Base-by-base conservation (phyloP, 768 basidiomycete species). In the Podaxis sp. region DNA sequence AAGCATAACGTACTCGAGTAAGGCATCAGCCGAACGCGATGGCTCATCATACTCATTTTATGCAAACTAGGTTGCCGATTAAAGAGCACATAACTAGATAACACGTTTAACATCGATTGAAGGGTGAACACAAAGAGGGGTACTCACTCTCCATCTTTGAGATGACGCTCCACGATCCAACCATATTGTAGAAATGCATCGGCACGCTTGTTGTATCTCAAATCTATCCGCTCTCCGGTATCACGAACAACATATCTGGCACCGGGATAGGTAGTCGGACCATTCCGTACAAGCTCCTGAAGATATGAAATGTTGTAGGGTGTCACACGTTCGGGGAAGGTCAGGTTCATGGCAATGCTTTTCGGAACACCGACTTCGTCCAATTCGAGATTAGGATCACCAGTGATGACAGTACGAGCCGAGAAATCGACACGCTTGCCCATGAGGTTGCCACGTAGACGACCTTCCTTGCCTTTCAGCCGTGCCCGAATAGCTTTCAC, bases 41-140 rank as follows among this genome's bases (percentile, higher is more conserved):
- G 97, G 75, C 93, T 93, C 97, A 99, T 99, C 97, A 99, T 99
- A 82, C 95, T 96, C 97, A 99, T 99, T 77, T 99, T 99, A 76
- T 99, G 97, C 75, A 99, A 77, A 84, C 89, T 92, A 11, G 97
- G 97, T 73, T 99, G 97, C 58, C 97, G 96, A 75, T 99, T 99
- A 80, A 99, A 99, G 57, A 99, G 79, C 22, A 98, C 92, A 68
- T 81, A 95, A 71, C 93, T 95, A 64, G 5, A 33, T 19, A 22
- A 46, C 13, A 17, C 11, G 56, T 69, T 33, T 0, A 69, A 42
- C 46, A 39, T 38, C 19, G 40, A 17, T 5, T 67, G 30, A 42
- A 52, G 33, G 1, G n/a, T 38, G 55, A 26, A 64, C 59, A 51
- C 57, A 52, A 46, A 49, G 13, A 60, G 44, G 11, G 52, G 1